A percentile compares a stretch with the other conserved stretches of the same genome.
Conservation (phyloP, 2,329 filamentous ascomycete genomes). For the Trichoderma koningii region DNA sequence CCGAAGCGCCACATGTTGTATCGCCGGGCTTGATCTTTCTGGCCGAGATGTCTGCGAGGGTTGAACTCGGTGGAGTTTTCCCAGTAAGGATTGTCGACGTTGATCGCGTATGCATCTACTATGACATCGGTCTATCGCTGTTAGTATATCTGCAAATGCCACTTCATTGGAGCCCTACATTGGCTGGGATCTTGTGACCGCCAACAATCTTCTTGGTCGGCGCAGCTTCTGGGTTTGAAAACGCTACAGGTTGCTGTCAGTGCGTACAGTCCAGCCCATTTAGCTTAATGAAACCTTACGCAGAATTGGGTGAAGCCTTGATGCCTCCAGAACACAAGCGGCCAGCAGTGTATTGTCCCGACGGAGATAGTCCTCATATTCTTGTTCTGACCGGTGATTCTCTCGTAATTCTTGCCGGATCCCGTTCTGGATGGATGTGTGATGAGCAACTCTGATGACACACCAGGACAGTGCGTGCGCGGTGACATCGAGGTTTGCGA, state of each 20-base stretch:
- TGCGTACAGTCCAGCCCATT: neutral
- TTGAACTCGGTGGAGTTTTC: neutral
- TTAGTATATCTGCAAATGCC: neutral
- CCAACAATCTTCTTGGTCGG: neutral
- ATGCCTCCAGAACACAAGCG: conserved; percentile 20
- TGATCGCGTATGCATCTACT: conserved; percentile 27
- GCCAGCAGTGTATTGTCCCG: conserved; percentile 21
- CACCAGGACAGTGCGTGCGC: conserved; percentile 21
- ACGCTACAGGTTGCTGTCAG: neutral
- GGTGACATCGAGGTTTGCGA: conserved; percentile 27
- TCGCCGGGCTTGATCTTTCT: neutral
- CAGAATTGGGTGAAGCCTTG: conserved; percentile 25
- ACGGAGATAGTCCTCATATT: conserved; percentile 6
- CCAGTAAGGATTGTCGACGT: conserved; percentile 26
- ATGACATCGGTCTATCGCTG: conserved; percentile 23
- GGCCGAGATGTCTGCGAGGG: conserved; percentile 5
- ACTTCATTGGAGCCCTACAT: neutral
- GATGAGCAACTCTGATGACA: conserved; percentile 13
- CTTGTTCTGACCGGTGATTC: neutral
- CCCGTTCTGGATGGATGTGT: neutral
- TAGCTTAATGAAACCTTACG: neutral
- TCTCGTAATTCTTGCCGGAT: neutral
- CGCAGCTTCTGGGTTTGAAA: conserved; percentile 1
- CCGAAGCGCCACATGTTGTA: conserved; percentile 28
- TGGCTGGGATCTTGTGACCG: neutral